A percentile compares a stretch with the other conserved stretches of the same genome.
Conservation (phyloP, 495 filamentous ascomycete genomes). For the Penicillium simplicissimum region DNA sequence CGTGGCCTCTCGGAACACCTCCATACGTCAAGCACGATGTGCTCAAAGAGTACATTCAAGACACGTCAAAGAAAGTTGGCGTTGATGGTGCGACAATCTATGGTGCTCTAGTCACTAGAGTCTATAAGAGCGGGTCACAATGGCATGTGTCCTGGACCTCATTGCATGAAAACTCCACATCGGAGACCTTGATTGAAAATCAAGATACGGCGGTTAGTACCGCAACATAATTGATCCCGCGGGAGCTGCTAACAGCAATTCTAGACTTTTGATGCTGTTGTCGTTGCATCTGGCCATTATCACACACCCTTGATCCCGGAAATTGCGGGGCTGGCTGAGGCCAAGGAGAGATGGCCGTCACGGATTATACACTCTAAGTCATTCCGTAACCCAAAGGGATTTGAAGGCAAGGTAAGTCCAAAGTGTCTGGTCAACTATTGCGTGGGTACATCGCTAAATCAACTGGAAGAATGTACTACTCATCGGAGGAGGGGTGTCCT, state of each 20-base stretch:
- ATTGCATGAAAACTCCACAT: slow-evolving; percentile 34
- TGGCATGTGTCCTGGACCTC: slow-evolving; percentile 52
- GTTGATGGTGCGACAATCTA: slow-evolving; percentile 52
- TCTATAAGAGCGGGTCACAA: slow-evolving; percentile 45
- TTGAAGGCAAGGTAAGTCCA: slow-evolving; percentile 39
- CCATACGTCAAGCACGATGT: slow-evolving; percentile 56
- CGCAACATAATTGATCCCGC: no score
- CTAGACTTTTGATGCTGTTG: slow-evolving; percentile 55
- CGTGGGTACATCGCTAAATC: background rate
- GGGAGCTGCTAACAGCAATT: background rate
- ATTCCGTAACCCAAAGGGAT: slow-evolving; percentile 53
- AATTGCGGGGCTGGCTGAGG: slow-evolving; percentile 52
- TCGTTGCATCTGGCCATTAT: slow-evolving; percentile 62
- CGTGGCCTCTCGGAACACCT: slow-evolving; percentile 60
- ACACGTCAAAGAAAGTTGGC: slow-evolving; percentile 49
- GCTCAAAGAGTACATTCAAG: slow-evolving; percentile 60
- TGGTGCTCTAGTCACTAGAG: slow-evolving; percentile 57
- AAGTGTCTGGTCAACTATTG: no score
- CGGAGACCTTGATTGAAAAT: slow-evolving; percentile 22
- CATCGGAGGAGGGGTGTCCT: slow-evolving; percentile 62
- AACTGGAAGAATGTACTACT: slow-evolving; percentile 53
- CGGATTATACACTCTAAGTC: slow-evolving; percentile 61
- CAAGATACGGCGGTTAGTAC: slow-evolving; percentile 27
- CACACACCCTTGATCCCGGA: slow-evolving; percentile 57
- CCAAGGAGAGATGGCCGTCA: slow-evolving; percentile 52